Percentiles rank a stretch among this genome's conserved stretches.
These are phyloP conservation scores for Candida piceae DNA, from an alignment of 805 yeast genomes.

Conservation along the genomic window DNA sequence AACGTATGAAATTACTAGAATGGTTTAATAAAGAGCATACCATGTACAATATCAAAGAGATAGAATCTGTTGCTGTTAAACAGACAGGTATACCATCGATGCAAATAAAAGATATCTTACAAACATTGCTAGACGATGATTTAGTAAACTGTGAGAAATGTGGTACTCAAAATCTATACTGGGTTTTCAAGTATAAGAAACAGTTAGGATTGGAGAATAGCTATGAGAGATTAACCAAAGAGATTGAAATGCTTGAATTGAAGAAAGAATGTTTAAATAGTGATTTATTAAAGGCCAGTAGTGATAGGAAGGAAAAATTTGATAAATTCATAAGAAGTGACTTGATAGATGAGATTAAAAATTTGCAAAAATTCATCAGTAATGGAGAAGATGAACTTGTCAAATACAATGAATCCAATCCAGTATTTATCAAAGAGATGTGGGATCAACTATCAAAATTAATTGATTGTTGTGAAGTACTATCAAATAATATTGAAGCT, in stretches of 20 bases:
- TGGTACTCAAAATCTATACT: constrained; percentile 47
- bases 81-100: constrained; percentile 45
- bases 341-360: constrained; percentile 7
- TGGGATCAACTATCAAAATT: constrained; percentile 1
- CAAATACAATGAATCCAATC: background rate
- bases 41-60: constrained; percentile 45
- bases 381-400: background rate
- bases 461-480: constrained; percentile 6
- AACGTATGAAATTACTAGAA: constrained; percentile 30
- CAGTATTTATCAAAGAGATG: background rate
- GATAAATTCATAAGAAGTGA: background rate
- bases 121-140: constrained; percentile 43
- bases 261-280: too few relatives aligned
- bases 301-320: constrained; percentile 5
- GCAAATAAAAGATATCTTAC: constrained; percentile 49
- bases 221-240: constrained; percentile 12
- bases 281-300: too few relatives aligned
- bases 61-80: constrained; percentile 43
- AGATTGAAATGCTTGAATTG: constrained; percentile 7
- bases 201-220: constrained; percentile 9
- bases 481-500: constrained; percentile 38
- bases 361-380: background rate
- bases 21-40: constrained; percentile 38
- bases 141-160: constrained; percentile 48
- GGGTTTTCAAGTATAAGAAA: constrained; percentile 39